A percentile compares a stretch with the other conserved stretches of the same genome.
phyloP scores from a whole-genome alignment of 371 early-diverging fungal species.

The Encephalitozoon hellem region DNA sequence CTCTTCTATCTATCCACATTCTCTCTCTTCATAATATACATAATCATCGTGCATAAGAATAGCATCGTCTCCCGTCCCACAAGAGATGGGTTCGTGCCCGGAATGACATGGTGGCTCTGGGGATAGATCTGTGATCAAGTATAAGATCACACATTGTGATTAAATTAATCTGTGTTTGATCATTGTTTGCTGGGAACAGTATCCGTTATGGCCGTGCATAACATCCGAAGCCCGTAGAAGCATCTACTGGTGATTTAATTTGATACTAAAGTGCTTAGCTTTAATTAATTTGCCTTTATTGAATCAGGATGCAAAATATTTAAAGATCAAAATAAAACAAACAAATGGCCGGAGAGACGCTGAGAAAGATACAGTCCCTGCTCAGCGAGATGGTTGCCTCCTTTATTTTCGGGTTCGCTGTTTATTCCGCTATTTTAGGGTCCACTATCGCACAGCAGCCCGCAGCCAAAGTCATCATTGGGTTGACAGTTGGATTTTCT shows the following conservation, averaged over 20 bases:
- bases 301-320: background rate
- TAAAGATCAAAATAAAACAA: background rate
- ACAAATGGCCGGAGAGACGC: slow-evolving; percentile 2
- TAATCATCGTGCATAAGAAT: background rate
- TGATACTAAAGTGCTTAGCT: background rate
- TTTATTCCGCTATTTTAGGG: slow-evolving; percentile 52
- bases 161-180: background rate
- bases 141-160: background rate
- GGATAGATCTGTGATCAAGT: background rate
- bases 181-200: background rate
- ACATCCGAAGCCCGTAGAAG: background rate
- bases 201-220: background rate
- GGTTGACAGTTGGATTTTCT: slow-evolving; percentile 63
- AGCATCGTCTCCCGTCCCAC: background rate
- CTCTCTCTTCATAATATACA: background rate
- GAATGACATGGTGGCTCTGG: background rate
- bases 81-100: background rate
- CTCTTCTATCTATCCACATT: background rate
- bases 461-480: slow-evolving; percentile 62
- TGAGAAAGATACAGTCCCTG: slow-evolving; percentile 19
- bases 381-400: slow-evolving; percentile 56
- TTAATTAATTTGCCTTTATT: background rate
- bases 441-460: background rate
- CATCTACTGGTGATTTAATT: background rate
- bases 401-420: slow-evolving; percentile 57